Base-by-base conservation (phyloP, 164 flowering plant species). In the Dillenia turbinata region DNA sequence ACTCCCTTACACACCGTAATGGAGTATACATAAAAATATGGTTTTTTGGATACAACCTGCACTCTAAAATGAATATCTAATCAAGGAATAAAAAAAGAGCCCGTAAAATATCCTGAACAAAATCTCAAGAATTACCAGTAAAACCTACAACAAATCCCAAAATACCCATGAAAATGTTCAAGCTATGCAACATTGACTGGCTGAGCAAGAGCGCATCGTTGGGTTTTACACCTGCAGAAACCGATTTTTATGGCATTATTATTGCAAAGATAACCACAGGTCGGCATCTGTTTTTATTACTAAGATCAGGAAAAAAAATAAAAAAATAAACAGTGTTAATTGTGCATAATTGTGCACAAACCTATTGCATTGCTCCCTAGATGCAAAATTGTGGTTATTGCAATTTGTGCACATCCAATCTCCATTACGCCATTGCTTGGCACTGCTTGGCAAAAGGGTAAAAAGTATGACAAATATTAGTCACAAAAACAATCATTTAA, bases 371-470 rank as follows among this genome's bases (percentile, higher is more conserved):
- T 82, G 79, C n/a, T 82, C 65, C 47, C 98, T 83, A 64, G 98
- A 92, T 54, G 96, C 96, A 78, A 67, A 92, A 67, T 92, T 92
- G 71, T 92, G 98, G 70, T 92, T 92, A 69, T 81, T 80, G 82
- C 98, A 92, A 68, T 81, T 89, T 60, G 87, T 72, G 73, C 98
- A 92, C 95, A 92, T 88, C 98, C 98, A 92, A 71, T 92, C 98
- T 40, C 96, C 98, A 72, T 83, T 78, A 62, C 98, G 96, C 98
- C 98, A 92, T 70, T 89, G 88, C 72, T 82, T 88, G 62, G 91
- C 89, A 58, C 98, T 92, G 86, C 55, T 43, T 14, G 62, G 22
- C 40, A 61, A 55, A 55, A 40, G 16, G 10, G 11, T 43, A 22
- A 60, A 17, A 15, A 47, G n/a, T 47, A 19, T 19, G 19, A 26